These are phyloP conservation scores for Phytophthora multivora DNA, from an alignment of 352 stramenopile genomes.

Conservation along the genomic window DNA sequence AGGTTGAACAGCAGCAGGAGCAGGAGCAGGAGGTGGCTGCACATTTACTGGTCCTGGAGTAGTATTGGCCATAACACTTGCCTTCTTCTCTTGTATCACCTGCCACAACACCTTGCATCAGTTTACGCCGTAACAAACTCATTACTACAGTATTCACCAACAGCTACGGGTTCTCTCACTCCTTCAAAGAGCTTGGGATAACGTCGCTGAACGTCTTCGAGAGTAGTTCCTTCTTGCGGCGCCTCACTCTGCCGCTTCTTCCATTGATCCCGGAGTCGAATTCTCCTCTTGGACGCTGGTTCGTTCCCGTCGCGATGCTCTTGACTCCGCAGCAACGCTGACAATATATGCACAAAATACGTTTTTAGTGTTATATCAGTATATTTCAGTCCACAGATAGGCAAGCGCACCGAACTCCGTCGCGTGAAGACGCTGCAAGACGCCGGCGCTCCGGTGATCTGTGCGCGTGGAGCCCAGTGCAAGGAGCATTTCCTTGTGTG, in stretches of 20 bases:
- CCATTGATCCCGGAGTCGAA: slow-evolving; percentile 42
- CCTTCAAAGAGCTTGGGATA: slow-evolving; percentile 54
- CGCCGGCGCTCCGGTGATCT: slow-evolving; percentile 33
- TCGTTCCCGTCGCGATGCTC: slow-evolving; percentile 12
- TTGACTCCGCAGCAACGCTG: slow-evolving; percentile 39
- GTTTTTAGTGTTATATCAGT: not conserved
- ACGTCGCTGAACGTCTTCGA: slow-evolving; percentile 42
- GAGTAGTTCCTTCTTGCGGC: slow-evolving; percentile 26
- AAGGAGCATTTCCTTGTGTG: slow-evolving; percentile 48
- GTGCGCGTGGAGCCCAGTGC: slow-evolving; percentile 30
- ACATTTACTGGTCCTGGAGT: not conserved
- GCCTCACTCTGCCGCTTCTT: slow-evolving; percentile 36
- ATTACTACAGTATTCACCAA: not conserved
- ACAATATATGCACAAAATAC: not conserved
- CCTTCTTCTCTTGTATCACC: slow-evolving; percentile 14
- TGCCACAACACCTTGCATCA: slow-evolving; percentile 11
- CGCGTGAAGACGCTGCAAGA: slow-evolving; percentile 51
- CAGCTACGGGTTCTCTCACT: slow-evolving; percentile 17
- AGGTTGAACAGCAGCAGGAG: not conserved
- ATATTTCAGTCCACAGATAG: not conserved
- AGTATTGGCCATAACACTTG: not conserved
- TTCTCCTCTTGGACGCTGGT: slow-evolving; percentile 42
- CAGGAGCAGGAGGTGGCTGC: not conserved
- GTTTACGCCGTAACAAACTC: not conserved
- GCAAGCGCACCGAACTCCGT: slow-evolving; percentile 45